Evolutionary conservation across 108 stramenopile species (phyloP).

Genomic region (Licmophora abbreviata): DNA sequence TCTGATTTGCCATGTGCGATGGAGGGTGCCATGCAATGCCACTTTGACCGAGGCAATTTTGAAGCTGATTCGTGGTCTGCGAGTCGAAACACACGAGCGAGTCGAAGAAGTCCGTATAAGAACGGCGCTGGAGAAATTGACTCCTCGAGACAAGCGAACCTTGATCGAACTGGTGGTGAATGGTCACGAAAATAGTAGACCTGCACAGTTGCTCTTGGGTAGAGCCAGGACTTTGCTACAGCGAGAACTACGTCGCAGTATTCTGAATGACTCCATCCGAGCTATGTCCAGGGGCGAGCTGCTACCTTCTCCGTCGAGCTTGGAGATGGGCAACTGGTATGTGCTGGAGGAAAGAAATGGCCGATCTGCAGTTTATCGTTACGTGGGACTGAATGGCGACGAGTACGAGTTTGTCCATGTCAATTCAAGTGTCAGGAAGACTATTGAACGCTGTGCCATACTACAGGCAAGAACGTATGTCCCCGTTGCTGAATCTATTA

Average conservation of each 20-base stretch:
- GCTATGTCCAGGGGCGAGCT: slow-evolving; percentile 22
- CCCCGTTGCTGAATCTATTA: slow-evolving; percentile 32
- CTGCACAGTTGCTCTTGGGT: slow-evolving; percentile 17
- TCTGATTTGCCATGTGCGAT: slow-evolving; percentile 24
- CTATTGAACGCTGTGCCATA: no score
- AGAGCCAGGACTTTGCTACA: slow-evolving; percentile 19
- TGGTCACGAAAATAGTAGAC: slow-evolving; percentile 11
- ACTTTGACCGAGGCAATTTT: slow-evolving; percentile 17
- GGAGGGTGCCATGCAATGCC: slow-evolving; percentile 18
- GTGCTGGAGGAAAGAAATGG: slow-evolving; percentile 12
- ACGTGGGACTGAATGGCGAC: slow-evolving; percentile 10
- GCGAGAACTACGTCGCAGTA: slow-evolving; percentile 21
- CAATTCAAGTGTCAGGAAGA: slow-evolving; percentile 4
- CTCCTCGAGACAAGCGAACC: slow-evolving; percentile 30
- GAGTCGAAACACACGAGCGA: neutral
- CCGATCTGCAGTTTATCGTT: slow-evolving; percentile 16
- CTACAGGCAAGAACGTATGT: slow-evolving; percentile 23
- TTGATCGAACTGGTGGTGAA: slow-evolving; percentile 21
- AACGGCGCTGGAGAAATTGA: slow-evolving; percentile 11
- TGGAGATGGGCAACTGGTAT: slow-evolving; percentile 20
- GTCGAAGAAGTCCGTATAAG: slow-evolving; percentile 13
- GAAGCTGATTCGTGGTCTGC: slow-evolving; percentile 13
- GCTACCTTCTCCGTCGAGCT: neutral
- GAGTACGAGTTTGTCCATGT: slow-evolving; percentile 18
- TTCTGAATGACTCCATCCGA: slow-evolving; percentile 19